Conservation (phyloP, 2,329 filamentous ascomycete species). For the Aureobasidium sp. region DNA sequence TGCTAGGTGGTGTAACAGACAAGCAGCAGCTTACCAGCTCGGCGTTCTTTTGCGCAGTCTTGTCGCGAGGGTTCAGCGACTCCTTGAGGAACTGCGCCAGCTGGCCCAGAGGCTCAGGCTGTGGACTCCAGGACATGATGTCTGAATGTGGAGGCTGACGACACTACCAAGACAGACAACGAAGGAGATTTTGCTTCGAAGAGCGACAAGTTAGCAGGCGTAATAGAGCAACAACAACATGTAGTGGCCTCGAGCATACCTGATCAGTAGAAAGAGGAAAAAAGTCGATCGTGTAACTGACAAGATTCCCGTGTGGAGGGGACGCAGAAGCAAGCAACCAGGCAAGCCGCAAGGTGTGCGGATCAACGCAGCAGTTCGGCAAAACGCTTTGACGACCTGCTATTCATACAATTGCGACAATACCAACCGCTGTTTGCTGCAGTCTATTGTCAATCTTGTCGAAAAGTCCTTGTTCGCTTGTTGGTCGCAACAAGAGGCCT, state of each 20-base stretch:
- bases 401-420: not conserved
- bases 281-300: constrained; percentile 8
- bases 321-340: not conserved
- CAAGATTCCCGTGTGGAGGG: constrained; percentile 1
- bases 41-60: constrained; percentile 76
- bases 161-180: not conserved
- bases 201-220: not conserved
- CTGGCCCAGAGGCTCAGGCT: constrained; percentile 79
- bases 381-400: not conserved
- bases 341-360: not conserved
- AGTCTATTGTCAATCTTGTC: not conserved
- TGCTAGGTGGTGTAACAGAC: not conserved
- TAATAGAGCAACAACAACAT: not conserved
- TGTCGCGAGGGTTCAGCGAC: constrained; percentile 79
- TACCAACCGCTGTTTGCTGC: not conserved
- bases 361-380: not conserved
- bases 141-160: not conserved
- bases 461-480: not conserved
- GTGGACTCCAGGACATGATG: constrained; percentile 87
- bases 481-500: not conserved
- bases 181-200: not conserved
- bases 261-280: not conserved
- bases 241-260: not conserved
- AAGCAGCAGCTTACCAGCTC: constrained; percentile 59
- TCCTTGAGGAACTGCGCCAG: constrained; percentile 84